phyloP scores from a whole-genome alignment of 2,329 filamentous ascomycete species.

The Verticillium zaregamsianum region DNA sequence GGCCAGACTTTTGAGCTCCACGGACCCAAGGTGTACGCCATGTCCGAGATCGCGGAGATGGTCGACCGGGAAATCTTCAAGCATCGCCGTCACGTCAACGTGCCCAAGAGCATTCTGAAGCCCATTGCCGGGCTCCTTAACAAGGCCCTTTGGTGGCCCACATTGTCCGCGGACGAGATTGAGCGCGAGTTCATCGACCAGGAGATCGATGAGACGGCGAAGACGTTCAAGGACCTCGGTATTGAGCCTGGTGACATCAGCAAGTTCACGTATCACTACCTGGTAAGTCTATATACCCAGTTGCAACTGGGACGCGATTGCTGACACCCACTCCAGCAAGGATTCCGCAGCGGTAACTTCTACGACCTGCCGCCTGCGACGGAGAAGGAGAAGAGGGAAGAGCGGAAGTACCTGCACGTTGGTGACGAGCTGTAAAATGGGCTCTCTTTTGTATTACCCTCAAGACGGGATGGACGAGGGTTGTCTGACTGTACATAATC shows the following conservation, averaged over 20 bases:
- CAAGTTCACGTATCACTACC: conserved; percentile 87
- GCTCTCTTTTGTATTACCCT: background rate
- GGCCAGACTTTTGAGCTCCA: conserved; percentile 92
- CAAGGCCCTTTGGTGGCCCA: conserved; percentile 83
- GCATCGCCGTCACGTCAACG: conserved; percentile 82
- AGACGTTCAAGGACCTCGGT: conserved; percentile 91
- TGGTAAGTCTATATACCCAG: conserved; percentile 54
- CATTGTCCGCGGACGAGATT: conserved; percentile 76
- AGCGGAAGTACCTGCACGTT: conserved; percentile 96
- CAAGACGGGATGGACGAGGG: background rate
- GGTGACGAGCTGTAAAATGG: conserved; percentile 71
- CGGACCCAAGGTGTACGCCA: conserved; percentile 88
- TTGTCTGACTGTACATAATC: background rate
- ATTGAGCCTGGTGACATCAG: conserved; percentile 86
- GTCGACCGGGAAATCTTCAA: conserved; percentile 93
- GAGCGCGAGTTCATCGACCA: conserved; percentile 94
- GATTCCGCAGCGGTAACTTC: conserved; percentile 81
- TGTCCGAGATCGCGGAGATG: conserved; percentile 77
- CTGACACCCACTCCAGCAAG: conserved; percentile 56
- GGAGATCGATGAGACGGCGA: conserved; percentile 81
- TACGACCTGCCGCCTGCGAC: conserved; percentile 94
- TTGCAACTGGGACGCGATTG: background rate
- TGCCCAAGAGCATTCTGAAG: conserved; percentile 78
- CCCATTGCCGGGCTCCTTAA: conserved; percentile 72
- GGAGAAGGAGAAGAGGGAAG: conserved; percentile 88